Percentiles rank a stretch among this genome's conserved stretches.
phyloP scores from a whole-genome alignment of 2,329 filamentous ascomycete species.

The Escovopsis sp. region DNA sequence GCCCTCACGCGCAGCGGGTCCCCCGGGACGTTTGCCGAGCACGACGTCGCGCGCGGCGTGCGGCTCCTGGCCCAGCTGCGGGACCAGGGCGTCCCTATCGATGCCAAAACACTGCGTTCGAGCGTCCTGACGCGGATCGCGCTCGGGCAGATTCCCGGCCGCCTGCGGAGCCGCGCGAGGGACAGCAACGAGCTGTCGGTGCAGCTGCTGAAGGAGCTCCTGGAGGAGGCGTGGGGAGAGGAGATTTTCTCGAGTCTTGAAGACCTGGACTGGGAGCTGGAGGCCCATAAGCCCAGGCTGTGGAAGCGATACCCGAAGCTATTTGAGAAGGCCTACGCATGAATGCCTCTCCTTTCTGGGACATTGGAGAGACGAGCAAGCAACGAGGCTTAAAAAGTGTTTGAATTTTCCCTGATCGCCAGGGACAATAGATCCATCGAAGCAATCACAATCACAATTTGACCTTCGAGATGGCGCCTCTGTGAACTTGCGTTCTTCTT shows the following conservation, averaged over 20 bases:
- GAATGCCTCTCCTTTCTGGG: neutral
- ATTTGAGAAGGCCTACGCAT: conserved; percentile 15
- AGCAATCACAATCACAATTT: no score
- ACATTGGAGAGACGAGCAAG: neutral
- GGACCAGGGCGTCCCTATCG: conserved; percentile 21
- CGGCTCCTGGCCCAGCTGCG: conserved; percentile 20
- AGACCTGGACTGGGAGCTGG: conserved; percentile 14
- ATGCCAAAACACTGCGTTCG: conserved; percentile 17
- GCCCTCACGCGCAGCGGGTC: conserved; percentile 6
- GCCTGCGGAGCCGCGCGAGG: conserved; percentile 14
- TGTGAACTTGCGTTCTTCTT: no score
- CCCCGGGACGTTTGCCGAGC: conserved; percentile 9
- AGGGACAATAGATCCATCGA: no score
- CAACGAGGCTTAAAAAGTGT: conserved; percentile 3
- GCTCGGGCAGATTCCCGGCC: conserved; percentile 14
- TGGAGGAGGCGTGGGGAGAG: conserved; percentile 22
- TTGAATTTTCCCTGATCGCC: no score
- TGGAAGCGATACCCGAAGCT: conserved; percentile 17
- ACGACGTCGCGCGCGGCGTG: conserved; percentile 23
- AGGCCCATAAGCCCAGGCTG: conserved; percentile 15
- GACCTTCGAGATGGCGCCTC: no score
- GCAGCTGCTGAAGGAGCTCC: conserved; percentile 15
- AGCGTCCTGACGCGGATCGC: conserved; percentile 16
- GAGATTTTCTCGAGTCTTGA: conserved; percentile 14
- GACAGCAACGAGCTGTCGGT: conserved; percentile 17